Conservation (phyloP, 495 filamentous ascomycete genomes). For the Podospora comata region DNA sequence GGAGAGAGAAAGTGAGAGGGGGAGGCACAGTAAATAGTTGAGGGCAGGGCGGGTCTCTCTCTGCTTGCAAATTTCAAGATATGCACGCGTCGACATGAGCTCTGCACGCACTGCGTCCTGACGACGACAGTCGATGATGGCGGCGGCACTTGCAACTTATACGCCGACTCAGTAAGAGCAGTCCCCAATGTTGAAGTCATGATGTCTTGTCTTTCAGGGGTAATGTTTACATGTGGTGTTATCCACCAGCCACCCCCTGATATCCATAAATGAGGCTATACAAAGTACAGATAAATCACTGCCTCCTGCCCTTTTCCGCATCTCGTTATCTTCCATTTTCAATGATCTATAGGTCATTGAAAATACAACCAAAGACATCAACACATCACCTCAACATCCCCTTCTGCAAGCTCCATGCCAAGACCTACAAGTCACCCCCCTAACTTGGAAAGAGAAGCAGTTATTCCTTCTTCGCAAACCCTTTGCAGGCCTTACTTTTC, state of each 20-base stretch:
- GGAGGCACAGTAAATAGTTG: background rate
- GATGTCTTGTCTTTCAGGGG: background rate
- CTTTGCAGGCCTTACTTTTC: background rate
- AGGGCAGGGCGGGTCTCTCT: background rate
- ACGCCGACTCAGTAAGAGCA: background rate
- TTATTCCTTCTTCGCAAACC: background rate
- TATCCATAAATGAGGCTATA: background rate
- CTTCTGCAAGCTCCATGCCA: background rate
- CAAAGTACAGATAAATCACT: background rate
- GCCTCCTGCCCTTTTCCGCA: background rate
- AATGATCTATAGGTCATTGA: background rate
- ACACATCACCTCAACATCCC: background rate
- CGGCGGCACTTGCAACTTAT: too few species aligned
- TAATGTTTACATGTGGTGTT: background rate
- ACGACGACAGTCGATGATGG: background rate
- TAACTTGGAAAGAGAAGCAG: background rate
- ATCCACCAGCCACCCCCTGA: background rate
- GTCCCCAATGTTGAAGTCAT: background rate
- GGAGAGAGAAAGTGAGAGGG: background rate
- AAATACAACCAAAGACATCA: background rate
- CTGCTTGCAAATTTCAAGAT: background rate
- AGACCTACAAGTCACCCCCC: background rate
- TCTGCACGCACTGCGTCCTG: background rate
- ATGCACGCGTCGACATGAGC: background rate
- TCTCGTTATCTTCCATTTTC: background rate